Percentiles rank a stretch among this genome's conserved stretches.
phyloP scores from a whole-genome alignment of 2,329 filamentous ascomycete genomes.

The Penicillium frequentans region DNA sequence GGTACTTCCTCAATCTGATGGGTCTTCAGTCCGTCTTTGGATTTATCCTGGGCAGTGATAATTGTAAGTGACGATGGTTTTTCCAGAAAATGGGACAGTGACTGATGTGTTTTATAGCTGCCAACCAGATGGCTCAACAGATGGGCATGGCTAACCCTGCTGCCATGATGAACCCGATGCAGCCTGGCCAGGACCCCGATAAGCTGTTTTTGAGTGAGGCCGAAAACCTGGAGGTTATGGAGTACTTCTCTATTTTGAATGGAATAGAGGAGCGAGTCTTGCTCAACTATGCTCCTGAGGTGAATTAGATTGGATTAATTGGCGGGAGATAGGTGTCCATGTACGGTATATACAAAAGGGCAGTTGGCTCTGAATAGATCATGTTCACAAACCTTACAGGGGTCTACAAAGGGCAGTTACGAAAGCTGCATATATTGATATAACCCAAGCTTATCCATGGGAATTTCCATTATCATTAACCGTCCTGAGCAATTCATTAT shows the following conservation, averaged over 20 bases:
- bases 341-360: slow-evolving; percentile 1
- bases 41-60: slow-evolving; percentile 93
- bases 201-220: slow-evolving; percentile 92
- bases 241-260: slow-evolving; percentile 89
- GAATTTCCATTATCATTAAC: neutral
- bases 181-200: slow-evolving; percentile 88
- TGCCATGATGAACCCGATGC: slow-evolving; percentile 70
- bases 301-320: neutral
- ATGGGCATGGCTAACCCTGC: slow-evolving; percentile 74
- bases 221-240: slow-evolving; percentile 92
- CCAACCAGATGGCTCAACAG: slow-evolving; percentile 85
- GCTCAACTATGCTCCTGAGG: slow-evolving; percentile 41
- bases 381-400: neutral
- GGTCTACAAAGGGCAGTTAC: neutral
- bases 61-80: slow-evolving; percentile 62
- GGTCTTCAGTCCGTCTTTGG: slow-evolving; percentile 96
- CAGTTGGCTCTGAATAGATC: slow-evolving; percentile 3
- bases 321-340: neutral
- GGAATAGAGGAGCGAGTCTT: slow-evolving; percentile 84
- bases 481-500: slow-evolving; percentile 3
- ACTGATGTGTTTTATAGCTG: slow-evolving; percentile 57
- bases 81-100: neutral
- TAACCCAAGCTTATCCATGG: neutral
- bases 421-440: neutral
- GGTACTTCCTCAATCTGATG: slow-evolving; percentile 98